phyloP scores from a whole-genome alignment of 306 rosid genomes.

The Fagus crenata region DNA sequence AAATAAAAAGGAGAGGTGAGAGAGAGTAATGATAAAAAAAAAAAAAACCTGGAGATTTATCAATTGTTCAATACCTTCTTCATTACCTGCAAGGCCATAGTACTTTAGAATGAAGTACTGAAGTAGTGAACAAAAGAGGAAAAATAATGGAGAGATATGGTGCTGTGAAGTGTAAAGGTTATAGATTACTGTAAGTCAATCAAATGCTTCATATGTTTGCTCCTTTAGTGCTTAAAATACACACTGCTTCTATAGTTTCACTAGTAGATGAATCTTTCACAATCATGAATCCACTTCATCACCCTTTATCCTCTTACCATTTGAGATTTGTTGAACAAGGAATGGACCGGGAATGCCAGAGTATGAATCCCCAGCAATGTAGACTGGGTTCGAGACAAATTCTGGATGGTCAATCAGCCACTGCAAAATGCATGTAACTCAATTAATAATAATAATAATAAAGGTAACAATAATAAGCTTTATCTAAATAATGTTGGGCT shows the following conservation, averaged over 20 bases:
- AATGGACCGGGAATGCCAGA: slow-evolving; percentile 63
- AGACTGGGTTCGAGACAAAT: slow-evolving; percentile 47
- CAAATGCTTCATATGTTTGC: not conserved
- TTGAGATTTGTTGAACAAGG: slow-evolving; percentile 49
- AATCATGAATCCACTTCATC: not conserved
- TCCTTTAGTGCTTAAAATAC: not conserved
- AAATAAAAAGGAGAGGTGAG: not conserved
- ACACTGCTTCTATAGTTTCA: not conserved
- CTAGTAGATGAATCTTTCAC: not conserved
- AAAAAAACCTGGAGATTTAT: slow-evolving; percentile 59
- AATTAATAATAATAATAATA: not conserved
- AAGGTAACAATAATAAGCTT: not conserved
- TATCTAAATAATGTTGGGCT: too few species aligned
- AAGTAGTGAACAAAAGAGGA: not conserved
- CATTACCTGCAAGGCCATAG: slow-evolving; percentile 44
- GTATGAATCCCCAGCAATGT: slow-evolving; percentile 71
- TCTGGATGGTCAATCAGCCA: slow-evolving; percentile 68
- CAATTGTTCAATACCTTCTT: slow-evolving; percentile 44
- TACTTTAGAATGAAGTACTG: not conserved
- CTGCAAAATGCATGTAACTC: slow-evolving; percentile 34
- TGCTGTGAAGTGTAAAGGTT: not conserved
- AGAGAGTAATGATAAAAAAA: not conserved
- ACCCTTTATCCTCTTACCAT: slow-evolving; percentile 38
- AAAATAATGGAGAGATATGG: not conserved
- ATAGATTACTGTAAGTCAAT: not conserved